phyloP scores from a whole-genome alignment of 176 grass and related monocot genomes.

The Tuctoria greenei region DNA sequence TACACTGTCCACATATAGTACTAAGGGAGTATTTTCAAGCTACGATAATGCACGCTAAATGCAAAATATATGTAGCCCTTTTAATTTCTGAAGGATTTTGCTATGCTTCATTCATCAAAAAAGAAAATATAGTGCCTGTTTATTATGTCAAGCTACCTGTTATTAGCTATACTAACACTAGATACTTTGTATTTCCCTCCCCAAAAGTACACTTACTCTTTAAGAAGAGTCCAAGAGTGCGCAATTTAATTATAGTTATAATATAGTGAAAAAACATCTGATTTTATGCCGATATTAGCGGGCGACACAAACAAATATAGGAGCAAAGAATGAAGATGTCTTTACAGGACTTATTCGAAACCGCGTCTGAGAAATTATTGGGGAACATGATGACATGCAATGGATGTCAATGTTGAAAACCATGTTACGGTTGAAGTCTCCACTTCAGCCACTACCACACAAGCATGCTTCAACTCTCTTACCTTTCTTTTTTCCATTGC shows the following conservation, averaged over 20 bases:
- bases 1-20: too few species aligned
- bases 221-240: not conserved
- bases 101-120: not conserved
- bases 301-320: conserved; percentile 24
- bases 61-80: too few species aligned
- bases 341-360: conserved; percentile 33
- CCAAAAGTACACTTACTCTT: not conserved
- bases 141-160: not conserved
- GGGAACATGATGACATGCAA: conserved; percentile 41
- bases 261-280: not conserved
- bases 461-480: conserved; percentile 39
- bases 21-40: too few species aligned
- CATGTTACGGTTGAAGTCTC: conserved; percentile 40
- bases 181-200: not conserved
- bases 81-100: too few species aligned
- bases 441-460: conserved; percentile 48
- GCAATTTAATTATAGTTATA: not conserved
- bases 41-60: too few species aligned
- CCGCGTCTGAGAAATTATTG: conserved; percentile 37
- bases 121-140: not conserved
- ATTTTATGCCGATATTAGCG: conserved; percentile 12
- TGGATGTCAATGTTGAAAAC: conserved; percentile 45
- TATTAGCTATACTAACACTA: not conserved
- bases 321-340: conserved; percentile 10
- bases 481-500: conserved; percentile 9